These are phyloP conservation scores for Rhodomyrtus psidioides DNA, from an alignment of 441 rosid genomes.

Conservation along the genomic window DNA sequence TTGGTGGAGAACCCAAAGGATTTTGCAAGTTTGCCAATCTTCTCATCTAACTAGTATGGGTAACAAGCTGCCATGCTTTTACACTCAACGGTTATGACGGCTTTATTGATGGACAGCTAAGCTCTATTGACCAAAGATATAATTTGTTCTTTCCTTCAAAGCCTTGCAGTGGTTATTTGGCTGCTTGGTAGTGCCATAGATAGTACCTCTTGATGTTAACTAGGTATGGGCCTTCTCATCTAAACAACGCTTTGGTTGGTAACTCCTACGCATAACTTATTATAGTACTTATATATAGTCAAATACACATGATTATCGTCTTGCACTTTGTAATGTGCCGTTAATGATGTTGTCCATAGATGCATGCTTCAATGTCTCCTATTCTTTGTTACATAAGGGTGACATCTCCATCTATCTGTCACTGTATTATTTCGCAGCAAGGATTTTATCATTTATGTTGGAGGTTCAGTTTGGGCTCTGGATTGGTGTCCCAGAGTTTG, in stretches of 20 bases:
- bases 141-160: background rate
- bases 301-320: background rate
- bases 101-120: background rate
- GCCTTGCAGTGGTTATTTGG: background rate
- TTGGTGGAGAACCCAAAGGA: background rate
- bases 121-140: background rate
- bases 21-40: background rate
- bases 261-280: background rate
- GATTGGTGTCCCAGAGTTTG: conserved; percentile 88
- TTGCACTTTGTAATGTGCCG: background rate
- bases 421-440: conserved; percentile 39
- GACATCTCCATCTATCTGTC: background rate
- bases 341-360: background rate
- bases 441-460: conserved; percentile 75
- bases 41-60: background rate
- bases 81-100: background rate
- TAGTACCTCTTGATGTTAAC: background rate
- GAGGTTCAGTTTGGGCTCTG: conserved; percentile 90
- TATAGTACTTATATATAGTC: background rate
- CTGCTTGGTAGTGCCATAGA: background rate
- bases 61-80: background rate
- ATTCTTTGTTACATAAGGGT: background rate
- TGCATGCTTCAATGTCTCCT: background rate
- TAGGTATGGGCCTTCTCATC: background rate
- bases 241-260: background rate